These are phyloP conservation scores for Kluyveromyces sp. DNA, from an alignment of 1,139 yeast genomes.

Conservation along the genomic window DNA sequence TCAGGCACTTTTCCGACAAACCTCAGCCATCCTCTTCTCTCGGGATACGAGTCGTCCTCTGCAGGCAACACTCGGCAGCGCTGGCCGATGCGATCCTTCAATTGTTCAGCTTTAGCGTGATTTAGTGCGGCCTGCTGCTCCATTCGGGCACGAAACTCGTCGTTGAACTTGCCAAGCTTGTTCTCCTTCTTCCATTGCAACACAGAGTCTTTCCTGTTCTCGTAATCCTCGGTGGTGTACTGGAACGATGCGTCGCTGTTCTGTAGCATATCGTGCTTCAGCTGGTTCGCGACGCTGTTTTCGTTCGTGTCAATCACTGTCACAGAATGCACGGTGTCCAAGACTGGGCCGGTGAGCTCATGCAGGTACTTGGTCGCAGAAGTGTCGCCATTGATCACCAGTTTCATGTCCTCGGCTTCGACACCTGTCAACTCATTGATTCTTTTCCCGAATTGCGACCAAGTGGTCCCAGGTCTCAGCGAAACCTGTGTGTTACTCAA, in stretches of 20 bases:
- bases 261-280: constrained; percentile 35
- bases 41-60: constrained; percentile 13
- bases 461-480: constrained; percentile 56
- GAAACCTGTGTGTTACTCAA: constrained; percentile 19
- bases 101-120: constrained; percentile 24
- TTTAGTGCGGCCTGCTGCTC: constrained; percentile 28
- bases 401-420: constrained; percentile 36
- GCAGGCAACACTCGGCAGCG: constrained; percentile 30
- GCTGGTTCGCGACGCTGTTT: constrained; percentile 40
- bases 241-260: constrained; percentile 40
- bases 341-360: constrained; percentile 2
- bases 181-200: constrained; percentile 67
- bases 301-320: constrained; percentile 46
- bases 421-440: constrained; percentile 77
- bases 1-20: constrained; percentile 63
- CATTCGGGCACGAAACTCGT: constrained; percentile 36
- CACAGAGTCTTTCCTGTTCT: constrained; percentile 52
- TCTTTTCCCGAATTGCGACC: constrained; percentile 48
- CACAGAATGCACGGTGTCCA: not conserved
- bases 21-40: constrained; percentile 58
- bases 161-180: constrained; percentile 66
- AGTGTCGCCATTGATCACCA: constrained; percentile 10
- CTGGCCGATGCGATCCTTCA: constrained; percentile 27
- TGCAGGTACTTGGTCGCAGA: not conserved
- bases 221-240: constrained; percentile 64